Evolutionary conservation across 1,284 basidiomycete genomes (phyloP), one percentile per base, ranked within the genome.

Genomic region (Puccinia triticina): DNA sequence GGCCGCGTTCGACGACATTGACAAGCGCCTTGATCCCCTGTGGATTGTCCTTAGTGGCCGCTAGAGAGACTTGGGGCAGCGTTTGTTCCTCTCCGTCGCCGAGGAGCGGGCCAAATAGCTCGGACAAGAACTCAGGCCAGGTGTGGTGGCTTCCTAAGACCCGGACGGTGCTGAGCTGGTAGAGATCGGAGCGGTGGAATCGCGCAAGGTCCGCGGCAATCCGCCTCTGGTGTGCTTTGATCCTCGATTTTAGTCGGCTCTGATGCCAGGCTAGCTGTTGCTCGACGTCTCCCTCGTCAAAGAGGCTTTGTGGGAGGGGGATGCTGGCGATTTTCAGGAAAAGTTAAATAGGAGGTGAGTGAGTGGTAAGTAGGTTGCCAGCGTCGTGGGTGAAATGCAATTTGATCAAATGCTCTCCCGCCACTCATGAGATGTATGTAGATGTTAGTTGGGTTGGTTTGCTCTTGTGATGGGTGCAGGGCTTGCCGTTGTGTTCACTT

Each of bases 11-110:
- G 66, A 90, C 90, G 16, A 94, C 90, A 57, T 90, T 89, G 85
- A 97, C 90, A 0, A 97, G 90, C 57, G 98, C 87, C 86, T 98
- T 94, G n/a, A 98, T 91, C 84, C 94, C 94, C 53, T 91, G 90
- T 0, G 88, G 87, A 29, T 89, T 87, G 0, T 93, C 91, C 75
- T 91, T 88, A 11, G 91, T 90, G 0, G 90, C 90, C 84, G 94
- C 92, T 21, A 99, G 88, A 53, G 90, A 89, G 0, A 93, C 91
- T 14, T 92, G 90, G 71, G 90, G 90, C 29, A 96, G 88, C 84
- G 85, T 26, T 83, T 85, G 12, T 84, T 59, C 85, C 87, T 75
- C 82, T 83, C n/a, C 84, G 83, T 83, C 83, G 57, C 87, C 85
- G 66, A 91, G 87, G 86, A 91, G 90, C 0, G 95, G 95, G 43